Evolutionary conservation across 352 stramenopile species (phyloP), one percentile per base, ranked within the genome.

Genomic region (Thraustochytrium sp.): DNA sequence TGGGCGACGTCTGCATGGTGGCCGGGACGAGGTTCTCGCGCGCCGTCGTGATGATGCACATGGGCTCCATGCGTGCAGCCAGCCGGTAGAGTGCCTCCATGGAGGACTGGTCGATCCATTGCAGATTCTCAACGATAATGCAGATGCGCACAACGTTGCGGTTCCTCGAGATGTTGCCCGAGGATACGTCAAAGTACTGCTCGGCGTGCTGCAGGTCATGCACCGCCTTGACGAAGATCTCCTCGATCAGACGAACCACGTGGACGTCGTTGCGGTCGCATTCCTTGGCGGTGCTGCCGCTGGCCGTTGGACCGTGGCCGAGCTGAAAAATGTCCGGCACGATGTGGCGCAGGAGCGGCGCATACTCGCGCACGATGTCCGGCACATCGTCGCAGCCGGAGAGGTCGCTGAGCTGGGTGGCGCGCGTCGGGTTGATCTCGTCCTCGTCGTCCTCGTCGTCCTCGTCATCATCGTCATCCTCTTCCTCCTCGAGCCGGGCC

Each of bases 261-360:
- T 80, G 23, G 3, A 80, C 68, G n/a, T 13, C 23, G 21, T 65
- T 46, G 31, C 13, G 21, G 18, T 80, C 68, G 18, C 29, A 54
- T 13, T 54, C 65, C 29, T 11, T 40, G 9, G 68, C 42, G 37
- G 29, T 72, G 46, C 13, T 80, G 5, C 26, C 40, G 8, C 21
- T 51, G 11, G n/a, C 40, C n/a, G 48, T 51, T 9, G 23, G 42
- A 5, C 5, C 68, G 37, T 44, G 26, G 26, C 68, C 68, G 11
- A 80, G 51, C 31, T 80, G 16, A 26, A 80, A 80, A 48, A 72
- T 75, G 34, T 80, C 68, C 44, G 68, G 68, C 18, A 80, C 34
- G 38, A 80, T 64, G 48, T 72, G 48, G 11, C 68, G 68, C 44
- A 80, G 51, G 11, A 80, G 68, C 49, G 68, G 68, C 0, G 40